Base-by-base conservation (phyloP, 140 eudicot genomes). In the Erigeron philadelphicus region DNA sequence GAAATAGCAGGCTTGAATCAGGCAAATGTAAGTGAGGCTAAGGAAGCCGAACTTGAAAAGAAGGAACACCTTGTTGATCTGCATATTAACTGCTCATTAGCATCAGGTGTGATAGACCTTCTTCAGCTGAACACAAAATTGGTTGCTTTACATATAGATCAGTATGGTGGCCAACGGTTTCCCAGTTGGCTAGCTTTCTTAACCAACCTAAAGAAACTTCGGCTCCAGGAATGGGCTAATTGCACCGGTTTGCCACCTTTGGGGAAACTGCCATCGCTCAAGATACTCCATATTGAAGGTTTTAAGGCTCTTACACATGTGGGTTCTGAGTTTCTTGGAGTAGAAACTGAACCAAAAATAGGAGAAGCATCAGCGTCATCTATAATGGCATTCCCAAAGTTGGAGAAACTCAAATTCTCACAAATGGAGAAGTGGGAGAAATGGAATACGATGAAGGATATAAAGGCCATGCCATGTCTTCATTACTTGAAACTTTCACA, bases 31-130 rank as follows among this genome's bases (percentile, higher is more conserved):
- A 67, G 72, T 49, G 62, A 67, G 72, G 72, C 72, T 35, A 35
- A 67, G 49, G 72, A 67, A 49, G 72, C 72, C 35, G 62, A 67
- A 67, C 72, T 67, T 35, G 72, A 67, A 52, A 67, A 47, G 46
- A 66, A 66, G 46, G 59, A 66, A 25, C 59, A 67, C 56, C 47
- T 67, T 67, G 43, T 15, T 31, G 62, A 67, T 50, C 9, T 67
- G 49, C 18, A 67, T 31, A 67, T 67, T 23, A 35, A 67, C 9
- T 67, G 38, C 38, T 31, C 38, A 31, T 31, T 31, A 31, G 38
- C 38, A 31, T 31, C 38, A 31, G 38, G 5, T 31, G 38, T 31
- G 38, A 31, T 31, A 31, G 38, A 31, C 4, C 5, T 31, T 31
- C 38, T 31, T 5, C 38, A 31, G 38, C 5, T 31, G 38, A 31